Evolutionary conservation across 2,329 filamentous ascomycete species (phyloP).

Genomic region (Zymoseptoria ardabiliae): DNA sequence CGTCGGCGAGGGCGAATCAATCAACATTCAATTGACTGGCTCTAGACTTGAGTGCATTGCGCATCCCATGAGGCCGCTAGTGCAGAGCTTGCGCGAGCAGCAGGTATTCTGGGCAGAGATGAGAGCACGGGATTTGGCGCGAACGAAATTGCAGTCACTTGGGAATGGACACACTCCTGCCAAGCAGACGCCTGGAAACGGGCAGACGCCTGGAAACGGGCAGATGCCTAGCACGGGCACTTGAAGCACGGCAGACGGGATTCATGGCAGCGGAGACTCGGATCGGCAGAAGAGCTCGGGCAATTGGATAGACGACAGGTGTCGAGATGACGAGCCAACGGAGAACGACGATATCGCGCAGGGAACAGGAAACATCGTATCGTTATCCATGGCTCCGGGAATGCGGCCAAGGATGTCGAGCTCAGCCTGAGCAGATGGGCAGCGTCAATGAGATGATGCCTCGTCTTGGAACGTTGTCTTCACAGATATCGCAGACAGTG

Average conservation of each 20-base stretch:
- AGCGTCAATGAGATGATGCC: too few relatives aligned
- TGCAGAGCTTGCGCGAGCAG: not conserved
- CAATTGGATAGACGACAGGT: not conserved
- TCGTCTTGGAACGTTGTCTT: too few relatives aligned
- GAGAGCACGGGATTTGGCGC: not conserved
- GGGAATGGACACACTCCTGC: not conserved
- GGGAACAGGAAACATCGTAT: too few relatives aligned
- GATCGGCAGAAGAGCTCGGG: not conserved
- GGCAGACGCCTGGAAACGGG: not conserved
- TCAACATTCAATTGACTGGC: not conserved
- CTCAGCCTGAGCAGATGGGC: too few relatives aligned
- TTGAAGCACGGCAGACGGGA: not conserved
- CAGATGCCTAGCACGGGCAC: not conserved
- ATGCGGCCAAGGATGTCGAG: too few relatives aligned
- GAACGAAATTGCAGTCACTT: not conserved
- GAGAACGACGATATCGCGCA: too few relatives aligned
- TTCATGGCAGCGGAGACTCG: not conserved
- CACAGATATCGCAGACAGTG: too few relatives aligned
- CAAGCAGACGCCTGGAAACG: not conserved
- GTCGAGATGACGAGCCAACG: not conserved
- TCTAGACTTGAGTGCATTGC: not conserved
- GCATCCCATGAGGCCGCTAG: not conserved
- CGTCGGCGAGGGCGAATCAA: not conserved
- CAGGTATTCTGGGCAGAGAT: not conserved
- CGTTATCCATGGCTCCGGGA: too few relatives aligned